Evolutionary conservation across 768 basidiomycete species (phyloP), one percentile per base, ranked within the genome.

Genomic region (Gymnopilus dilepis): DNA sequence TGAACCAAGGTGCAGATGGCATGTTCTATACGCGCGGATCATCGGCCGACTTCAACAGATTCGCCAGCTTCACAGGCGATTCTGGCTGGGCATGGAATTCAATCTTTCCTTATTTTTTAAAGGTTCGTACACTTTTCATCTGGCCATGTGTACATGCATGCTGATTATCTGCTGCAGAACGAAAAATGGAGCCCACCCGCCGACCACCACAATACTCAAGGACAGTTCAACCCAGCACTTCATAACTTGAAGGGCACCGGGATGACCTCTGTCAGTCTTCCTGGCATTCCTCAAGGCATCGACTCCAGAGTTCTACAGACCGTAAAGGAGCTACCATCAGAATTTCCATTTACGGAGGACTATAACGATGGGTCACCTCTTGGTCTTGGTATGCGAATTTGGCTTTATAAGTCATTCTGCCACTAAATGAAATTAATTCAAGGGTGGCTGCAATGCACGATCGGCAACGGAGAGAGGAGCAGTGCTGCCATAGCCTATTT

Each of bases 11-110:
- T 4, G 1, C 45, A 72, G 71, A 72, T 57, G 65, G 58, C 7
- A 69, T 72, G 69, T 59, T 67, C 3, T 76, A 71, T 51, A 74
- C 70, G 1, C 68, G 73, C 7, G 77, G 77, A 1, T 69, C 74
- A 2, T 56, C 59, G 2, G 74, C 76, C 24, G 86, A 87, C 63
- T 88, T 79, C 54, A 81, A 88, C 61, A 78, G 83, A 56, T 85
- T 80, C 71, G 84, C 83, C 0, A 40, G 65, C 2, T 71, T 81
- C 34, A 73, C 77, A 15, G 83, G 80, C 7, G 83, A 86, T 28
- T 58, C 74, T 0, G 77, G 77, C 1, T 88, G 87, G 87, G 64
- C 67, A 0, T 77, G 74, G 73, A 59, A 62, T 6, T 66, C 60
- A 7, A 57, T 78, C 7, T 55, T 67, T 8, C 67, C 68, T 12